Evolutionary conservation across 2,329 filamentous ascomycete genomes (phyloP).

Genomic region (Aureobasidium sp.): DNA sequence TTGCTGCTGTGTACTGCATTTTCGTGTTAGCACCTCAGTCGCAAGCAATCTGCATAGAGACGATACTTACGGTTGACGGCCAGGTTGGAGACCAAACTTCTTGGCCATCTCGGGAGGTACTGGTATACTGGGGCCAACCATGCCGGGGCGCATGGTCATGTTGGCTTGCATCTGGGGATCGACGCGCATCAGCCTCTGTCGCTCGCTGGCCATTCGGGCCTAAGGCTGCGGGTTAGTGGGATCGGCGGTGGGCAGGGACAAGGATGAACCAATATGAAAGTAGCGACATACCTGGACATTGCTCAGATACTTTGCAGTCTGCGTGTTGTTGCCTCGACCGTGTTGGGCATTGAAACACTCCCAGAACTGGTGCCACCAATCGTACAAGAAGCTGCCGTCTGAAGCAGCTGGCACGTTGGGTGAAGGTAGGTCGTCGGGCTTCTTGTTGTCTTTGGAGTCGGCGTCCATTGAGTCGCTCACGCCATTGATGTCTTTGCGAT

Average conservation of each 20-base stretch:
- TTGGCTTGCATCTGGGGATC: constrained; percentile 19
- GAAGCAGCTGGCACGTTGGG: constrained; percentile 58
- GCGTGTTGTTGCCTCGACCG: constrained; percentile 24
- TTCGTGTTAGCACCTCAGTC: neutral
- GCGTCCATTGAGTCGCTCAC: constrained; percentile 65
- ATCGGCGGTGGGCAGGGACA: constrained; percentile 22
- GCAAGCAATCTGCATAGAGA: neutral
- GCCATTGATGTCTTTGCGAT: constrained; percentile 55
- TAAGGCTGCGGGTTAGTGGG: constrained; percentile 39
- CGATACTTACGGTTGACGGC: constrained; percentile 57
- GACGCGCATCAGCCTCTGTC: constrained; percentile 15
- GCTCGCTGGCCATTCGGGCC: constrained; percentile 44
- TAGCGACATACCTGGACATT: constrained; percentile 9
- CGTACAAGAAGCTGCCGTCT: constrained; percentile 80
- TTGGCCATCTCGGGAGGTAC: constrained; percentile 60
- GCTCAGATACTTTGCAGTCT: constrained; percentile 7
- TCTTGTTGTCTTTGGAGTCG: constrained; percentile 66
- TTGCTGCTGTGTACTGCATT: constrained; percentile 20
- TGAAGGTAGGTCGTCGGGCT: constrained; percentile 70
- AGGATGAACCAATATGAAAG: neutral
- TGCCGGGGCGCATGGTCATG: constrained; percentile 30
- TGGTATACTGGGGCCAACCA: constrained; percentile 52
- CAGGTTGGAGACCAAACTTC: constrained; percentile 65
- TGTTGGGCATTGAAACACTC: constrained; percentile 85
- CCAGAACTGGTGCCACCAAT: constrained; percentile 98